phyloP scores from a whole-genome alignment of 805 yeast species.

The Komagataella pastoris region DNA sequence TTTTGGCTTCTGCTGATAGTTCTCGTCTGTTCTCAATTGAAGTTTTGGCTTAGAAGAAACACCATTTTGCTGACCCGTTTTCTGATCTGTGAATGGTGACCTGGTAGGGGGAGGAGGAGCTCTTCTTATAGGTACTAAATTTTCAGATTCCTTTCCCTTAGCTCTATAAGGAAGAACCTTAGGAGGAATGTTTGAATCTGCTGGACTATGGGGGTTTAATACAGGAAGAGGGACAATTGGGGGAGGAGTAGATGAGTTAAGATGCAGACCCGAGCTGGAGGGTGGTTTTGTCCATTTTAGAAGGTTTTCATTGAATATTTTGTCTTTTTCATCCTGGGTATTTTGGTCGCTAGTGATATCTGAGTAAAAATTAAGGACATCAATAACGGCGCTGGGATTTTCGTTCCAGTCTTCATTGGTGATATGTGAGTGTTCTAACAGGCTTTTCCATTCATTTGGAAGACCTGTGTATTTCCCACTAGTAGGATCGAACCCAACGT shows the following conservation, averaged over 20 bases:
- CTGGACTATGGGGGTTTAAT: constrained; percentile 5
- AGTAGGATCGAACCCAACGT: constrained; percentile 77
- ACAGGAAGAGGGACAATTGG: constrained; percentile 3
- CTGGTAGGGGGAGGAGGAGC: constrained; percentile 23
- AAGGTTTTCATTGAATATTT: constrained; percentile 13
- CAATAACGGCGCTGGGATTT: constrained; percentile 53
- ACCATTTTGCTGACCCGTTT: not conserved
- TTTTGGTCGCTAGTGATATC: constrained; percentile 15
- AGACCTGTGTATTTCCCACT: constrained; percentile 43
- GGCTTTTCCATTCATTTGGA: constrained; percentile 43
- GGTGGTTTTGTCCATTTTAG: constrained; percentile 31
- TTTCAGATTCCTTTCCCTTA: constrained; percentile 7
- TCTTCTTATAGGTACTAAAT: constrained; percentile 9
- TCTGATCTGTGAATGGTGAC: constrained; percentile 7
- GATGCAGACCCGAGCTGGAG: constrained; percentile 1
- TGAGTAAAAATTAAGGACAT: constrained; percentile 42
- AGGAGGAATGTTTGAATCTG: constrained; percentile 20
- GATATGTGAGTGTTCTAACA: constrained; percentile 44
- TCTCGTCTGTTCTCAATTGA: not conserved
- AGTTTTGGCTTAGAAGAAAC: not conserved
- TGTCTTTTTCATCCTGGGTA: constrained; percentile 1
- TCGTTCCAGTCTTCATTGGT: constrained; percentile 50
- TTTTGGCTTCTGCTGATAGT: not conserved
- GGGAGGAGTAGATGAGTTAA: constrained; percentile 3
- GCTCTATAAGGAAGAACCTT: constrained; percentile 21